Percentiles rank a stretch among this genome's conserved stretches.
These are phyloP conservation scores for Hypoxylon sp. DNA, from an alignment of 2,329 filamentous ascomycete species.

Conservation along the genomic window DNA sequence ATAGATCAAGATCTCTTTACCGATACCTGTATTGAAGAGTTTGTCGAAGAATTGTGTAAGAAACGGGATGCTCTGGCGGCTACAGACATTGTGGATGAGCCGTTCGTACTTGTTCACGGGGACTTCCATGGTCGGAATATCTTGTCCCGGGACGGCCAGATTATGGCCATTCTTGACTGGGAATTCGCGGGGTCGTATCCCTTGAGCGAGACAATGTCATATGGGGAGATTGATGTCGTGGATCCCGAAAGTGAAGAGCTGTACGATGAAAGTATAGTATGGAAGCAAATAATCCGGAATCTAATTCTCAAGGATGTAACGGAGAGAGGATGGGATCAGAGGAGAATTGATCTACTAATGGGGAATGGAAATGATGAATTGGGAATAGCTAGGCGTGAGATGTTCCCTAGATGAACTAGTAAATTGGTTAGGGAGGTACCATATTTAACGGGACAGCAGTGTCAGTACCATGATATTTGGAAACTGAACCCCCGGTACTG, in stretches of 20 bases:
- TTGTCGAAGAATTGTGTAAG: background rate
- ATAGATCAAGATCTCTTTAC: background rate
- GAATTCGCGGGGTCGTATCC: constrained; percentile 2
- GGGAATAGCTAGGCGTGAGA: background rate
- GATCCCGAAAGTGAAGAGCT: background rate
- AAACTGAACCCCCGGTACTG: too few species aligned
- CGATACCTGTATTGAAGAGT: background rate
- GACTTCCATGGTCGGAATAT: constrained; percentile 1
- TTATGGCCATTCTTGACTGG: background rate
- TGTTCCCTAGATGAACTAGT: background rate
- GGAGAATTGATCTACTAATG: constrained; percentile 3
- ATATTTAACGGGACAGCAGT: too few species aligned
- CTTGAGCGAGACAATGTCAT: background rate
- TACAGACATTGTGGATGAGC: background rate
- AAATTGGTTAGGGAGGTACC: background rate
- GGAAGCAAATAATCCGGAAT: background rate
- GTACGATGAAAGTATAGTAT: background rate
- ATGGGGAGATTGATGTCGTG: background rate
- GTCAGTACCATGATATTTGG: too few species aligned
- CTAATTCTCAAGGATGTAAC: background rate
- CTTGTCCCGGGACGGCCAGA: background rate
- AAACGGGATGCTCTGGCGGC: background rate
- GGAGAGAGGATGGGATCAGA: background rate
- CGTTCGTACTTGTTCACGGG: background rate
- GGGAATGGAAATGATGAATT: background rate